Evolutionary conservation across 148 eudicot species (phyloP), one percentile per base, ranked within the genome.

Genomic region (Camellia granthamiana): DNA sequence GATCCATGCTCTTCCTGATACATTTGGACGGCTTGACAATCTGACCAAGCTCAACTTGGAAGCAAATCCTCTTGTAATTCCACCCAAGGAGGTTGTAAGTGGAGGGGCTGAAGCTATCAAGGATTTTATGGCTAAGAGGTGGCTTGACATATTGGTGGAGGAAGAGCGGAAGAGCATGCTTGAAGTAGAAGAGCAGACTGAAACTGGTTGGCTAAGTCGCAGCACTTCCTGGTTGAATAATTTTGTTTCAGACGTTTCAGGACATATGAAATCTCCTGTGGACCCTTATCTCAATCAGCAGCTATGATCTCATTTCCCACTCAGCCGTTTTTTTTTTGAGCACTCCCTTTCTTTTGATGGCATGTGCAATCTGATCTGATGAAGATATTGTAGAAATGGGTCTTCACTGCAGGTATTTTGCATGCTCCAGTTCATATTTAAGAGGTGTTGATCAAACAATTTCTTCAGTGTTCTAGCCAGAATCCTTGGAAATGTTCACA

Each of bases 31-130:
- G 86, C 92, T 96, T 43, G 87, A 85, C 76, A 94, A 81, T 62
- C 77, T 96, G 84, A 77, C 63, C 56, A 94, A 89, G 80, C 94
- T 96, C 69, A 91, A 91, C 79, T 82, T 96, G 79, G 99, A 94
- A 0, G 91, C 90, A 61, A 96, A 94, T 85, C 99, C 99, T 18
- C 81, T 96, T 43, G 84, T 55, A 38, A 78, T 91, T 54, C 99
- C 99, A 7, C 97, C 99, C 0, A 63, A 73, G 64, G 92, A 90
- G 76, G 89, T 96, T 69, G 91, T 96, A 68, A 85, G 74, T 18
- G 79, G 81, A 60, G 99, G 99, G 38, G 94, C 85, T 49, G 88
- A 90, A 77, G 89, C 92, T 72, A 86, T 96, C 56, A 89, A 85
- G 89, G 47, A 54, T 19, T 94, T 82, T 78, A 96, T 94, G 99